Evolutionary conservation across 1,139 yeast genomes (phyloP).

Genomic region (Magnusiomyces tetraspermus): DNA sequence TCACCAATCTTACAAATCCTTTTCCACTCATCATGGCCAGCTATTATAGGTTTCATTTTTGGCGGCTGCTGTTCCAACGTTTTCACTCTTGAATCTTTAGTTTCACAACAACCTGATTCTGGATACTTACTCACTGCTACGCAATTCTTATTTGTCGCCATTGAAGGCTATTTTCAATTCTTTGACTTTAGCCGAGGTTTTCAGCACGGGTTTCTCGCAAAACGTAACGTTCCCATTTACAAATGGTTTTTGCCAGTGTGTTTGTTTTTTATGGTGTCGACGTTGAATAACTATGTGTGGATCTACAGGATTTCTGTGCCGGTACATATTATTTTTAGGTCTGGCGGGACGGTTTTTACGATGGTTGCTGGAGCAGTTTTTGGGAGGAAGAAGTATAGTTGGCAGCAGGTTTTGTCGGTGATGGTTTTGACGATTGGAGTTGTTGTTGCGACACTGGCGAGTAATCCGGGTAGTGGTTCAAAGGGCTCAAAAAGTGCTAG

Average conservation of each 20-base stretch:
- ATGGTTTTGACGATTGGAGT: constrained; percentile 49
- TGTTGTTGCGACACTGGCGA: constrained; percentile 39
- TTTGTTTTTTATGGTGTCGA: constrained; percentile 44
- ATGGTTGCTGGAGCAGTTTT: constrained; percentile 47
- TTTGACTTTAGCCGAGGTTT: constrained; percentile 30
- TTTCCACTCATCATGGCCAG: constrained; percentile 17
- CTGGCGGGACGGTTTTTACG: constrained; percentile 55
- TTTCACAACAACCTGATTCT: constrained; percentile 34
- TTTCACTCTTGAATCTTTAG: constrained; percentile 47
- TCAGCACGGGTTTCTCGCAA: constrained; percentile 24
- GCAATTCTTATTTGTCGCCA: constrained; percentile 49
- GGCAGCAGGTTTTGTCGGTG: constrained; percentile 37
- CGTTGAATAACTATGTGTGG: constrained; percentile 52
- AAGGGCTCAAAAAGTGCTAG: neutral
- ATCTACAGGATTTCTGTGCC: constrained; percentile 54
- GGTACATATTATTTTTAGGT: constrained; percentile 55
- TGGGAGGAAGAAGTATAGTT: constrained; percentile 32
- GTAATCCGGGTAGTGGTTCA: constrained; percentile 13
- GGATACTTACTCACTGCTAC: constrained; percentile 50
- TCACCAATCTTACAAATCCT: constrained; percentile 11
- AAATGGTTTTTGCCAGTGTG: constrained; percentile 43
- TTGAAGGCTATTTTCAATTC: constrained; percentile 37
- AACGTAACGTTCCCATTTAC: constrained; percentile 37
- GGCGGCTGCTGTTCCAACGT: constrained; percentile 74
- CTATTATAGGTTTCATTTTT: constrained; percentile 39